Evolutionary conservation across 768 basidiomycete species (phyloP).

Genomic region (Hortiboletus campestris): DNA sequence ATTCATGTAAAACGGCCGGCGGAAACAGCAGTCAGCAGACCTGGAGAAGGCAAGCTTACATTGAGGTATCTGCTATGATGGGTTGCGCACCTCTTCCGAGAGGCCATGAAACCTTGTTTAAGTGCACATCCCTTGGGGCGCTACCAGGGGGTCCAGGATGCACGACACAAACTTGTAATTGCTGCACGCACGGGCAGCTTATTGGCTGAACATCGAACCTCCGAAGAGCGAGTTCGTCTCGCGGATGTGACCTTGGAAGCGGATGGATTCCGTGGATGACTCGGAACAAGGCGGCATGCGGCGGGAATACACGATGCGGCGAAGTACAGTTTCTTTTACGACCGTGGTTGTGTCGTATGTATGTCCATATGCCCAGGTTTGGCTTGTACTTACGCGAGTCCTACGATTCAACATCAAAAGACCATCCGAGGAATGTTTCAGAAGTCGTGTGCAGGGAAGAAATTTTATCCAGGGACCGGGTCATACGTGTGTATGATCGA

Average conservation of each 20-base stretch:
- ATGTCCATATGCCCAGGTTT: neutral
- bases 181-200: too few species aligned
- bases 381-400: neutral
- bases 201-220: neutral
- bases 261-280: neutral
- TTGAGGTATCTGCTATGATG: too few species aligned
- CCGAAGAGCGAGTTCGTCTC: neutral
- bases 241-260: neutral
- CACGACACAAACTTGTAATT: neutral
- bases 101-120: neutral
- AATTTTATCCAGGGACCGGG: neutral
- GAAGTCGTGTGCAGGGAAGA: neutral
- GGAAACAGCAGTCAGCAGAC: neutral
- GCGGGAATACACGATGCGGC: neutral
- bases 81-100: neutral
- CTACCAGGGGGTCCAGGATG: neutral
- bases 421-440: neutral
- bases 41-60: too few species aligned
- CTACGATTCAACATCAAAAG: neutral
- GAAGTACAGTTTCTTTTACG: too few species aligned
- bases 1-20: neutral
- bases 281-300: too few species aligned
- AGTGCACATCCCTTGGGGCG: neutral
- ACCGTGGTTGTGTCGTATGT: neutral
- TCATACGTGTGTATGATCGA: neutral